These are phyloP conservation scores for Cucumis hystrix DNA, from an alignment of 306 rosid genomes.

Conservation along the genomic window DNA sequence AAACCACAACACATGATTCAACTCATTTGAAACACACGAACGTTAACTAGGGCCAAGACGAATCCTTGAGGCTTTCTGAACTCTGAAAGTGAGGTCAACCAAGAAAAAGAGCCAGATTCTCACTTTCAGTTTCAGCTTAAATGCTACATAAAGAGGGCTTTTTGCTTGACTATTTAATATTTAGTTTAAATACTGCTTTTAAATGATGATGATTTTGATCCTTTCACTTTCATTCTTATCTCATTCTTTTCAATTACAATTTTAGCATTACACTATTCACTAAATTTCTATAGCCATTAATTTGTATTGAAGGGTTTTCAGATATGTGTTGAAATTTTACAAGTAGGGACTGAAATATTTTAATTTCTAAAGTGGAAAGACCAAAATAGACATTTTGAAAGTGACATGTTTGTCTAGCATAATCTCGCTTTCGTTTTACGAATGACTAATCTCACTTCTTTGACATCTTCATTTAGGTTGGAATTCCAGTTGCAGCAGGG, in stretches of 20 bases:
- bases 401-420: background rate
- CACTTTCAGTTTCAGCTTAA: background rate
- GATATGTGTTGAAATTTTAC: background rate
- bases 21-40: background rate
- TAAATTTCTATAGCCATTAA: background rate
- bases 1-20: background rate
- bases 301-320: background rate
- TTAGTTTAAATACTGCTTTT: too few relatives aligned
- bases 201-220: background rate
- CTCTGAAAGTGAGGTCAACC: background rate
- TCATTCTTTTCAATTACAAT: too few relatives aligned
- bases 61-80: background rate
- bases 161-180: background rate
- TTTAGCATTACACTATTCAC: background rate
- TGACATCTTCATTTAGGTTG: constrained; percentile 40
- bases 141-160: background rate
- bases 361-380: background rate
- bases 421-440: background rate
- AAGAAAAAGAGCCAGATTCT: background rate
- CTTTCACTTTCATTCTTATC: background rate
- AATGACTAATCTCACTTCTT: background rate
- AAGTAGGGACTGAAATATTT: too few relatives aligned
- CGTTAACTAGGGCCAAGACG: background rate
- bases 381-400: background rate
- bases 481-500: constrained; percentile 95